Conservation (phyloP, 331 rosid species). For the Malus hybrid region DNA sequence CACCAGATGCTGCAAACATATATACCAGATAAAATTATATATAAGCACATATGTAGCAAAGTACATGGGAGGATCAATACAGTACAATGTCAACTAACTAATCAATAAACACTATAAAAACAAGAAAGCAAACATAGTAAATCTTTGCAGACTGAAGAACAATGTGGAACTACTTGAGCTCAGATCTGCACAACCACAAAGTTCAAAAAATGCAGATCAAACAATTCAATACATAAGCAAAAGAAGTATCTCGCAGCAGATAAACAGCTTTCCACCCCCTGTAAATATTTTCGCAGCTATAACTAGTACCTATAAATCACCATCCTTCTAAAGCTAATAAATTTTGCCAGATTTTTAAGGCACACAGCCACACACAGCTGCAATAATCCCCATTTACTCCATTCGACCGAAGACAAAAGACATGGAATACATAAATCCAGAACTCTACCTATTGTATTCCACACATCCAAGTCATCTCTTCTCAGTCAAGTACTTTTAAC, state of each 20-base stretch:
- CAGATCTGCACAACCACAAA: conserved; percentile 9
- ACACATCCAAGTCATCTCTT: conserved; percentile 27
- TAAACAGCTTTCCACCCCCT: background rate
- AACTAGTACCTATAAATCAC: background rate
- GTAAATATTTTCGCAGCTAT: background rate
- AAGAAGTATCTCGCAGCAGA: background rate
- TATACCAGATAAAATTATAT: background rate
- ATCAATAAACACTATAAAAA: background rate
- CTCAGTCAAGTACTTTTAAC: conserved; percentile 10
- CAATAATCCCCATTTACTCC: background rate
- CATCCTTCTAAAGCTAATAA: background rate
- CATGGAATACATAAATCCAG: conserved; percentile 21
- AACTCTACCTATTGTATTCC: conserved; percentile 6
- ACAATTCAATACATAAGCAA: background rate
- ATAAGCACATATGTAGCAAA: background rate
- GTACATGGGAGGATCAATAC: background rate
- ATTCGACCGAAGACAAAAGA: conserved; percentile 10
- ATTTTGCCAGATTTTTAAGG: background rate
- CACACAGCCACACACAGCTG: background rate
- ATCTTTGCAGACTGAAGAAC: background rate
- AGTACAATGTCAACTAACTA: background rate
- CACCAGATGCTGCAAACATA: conserved; percentile 34
- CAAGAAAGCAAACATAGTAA: background rate
- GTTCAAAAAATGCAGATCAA: background rate
- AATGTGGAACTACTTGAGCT: background rate